Evolutionary conservation across 441 rosid genomes (phyloP), one percentile per base, ranked within the genome.

Genomic region (Populus hybrid): DNA sequence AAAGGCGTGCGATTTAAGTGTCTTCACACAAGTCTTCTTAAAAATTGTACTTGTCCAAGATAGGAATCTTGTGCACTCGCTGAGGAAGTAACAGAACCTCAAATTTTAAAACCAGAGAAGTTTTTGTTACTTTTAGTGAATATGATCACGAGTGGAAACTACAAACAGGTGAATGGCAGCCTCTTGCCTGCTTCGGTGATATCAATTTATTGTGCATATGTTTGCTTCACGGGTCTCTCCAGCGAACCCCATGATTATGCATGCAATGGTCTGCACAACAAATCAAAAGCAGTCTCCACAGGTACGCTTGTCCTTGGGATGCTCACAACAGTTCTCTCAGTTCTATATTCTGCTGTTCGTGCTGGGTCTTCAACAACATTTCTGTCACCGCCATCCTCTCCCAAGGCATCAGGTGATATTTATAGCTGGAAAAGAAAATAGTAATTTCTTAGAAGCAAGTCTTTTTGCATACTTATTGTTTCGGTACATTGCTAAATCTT

Each of bases 131-230:
- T 20, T 11, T 8, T 20, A 34, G 40, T 26, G 18, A 18, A 28
- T 34, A 21, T 68, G 16, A 70, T 80, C 42, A 66, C 71, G 46
- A 32, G 38, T 74, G 57, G 70, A 75, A 73, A 81, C 61, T 67
- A 69, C 70, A 72, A 76, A 68, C 86, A 92, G 97, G 92, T 96
- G 67, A 96, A 93, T 72, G 99, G 99, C 57, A 96, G 99, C 87
- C 98, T 96, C 75, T 88, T 96, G 88, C 99, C 99, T n/a, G 98
- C 99, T 69, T 91, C 98, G 1, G 94, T 96, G 80, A 86, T 94
- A 85, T 91, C 99, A 4, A 85, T 92, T 72, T 96, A 96, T 75
- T 94, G 98, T 86, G 96, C 97, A 70, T 93, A 96, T 83, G 91
- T 96, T 77, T 96, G 99, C 90, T 96, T 82, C 86, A 96, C 97